Evolutionary conservation across 2,329 filamentous ascomycete genomes (phyloP).

Genomic region (Pyrenophora teres): DNA sequence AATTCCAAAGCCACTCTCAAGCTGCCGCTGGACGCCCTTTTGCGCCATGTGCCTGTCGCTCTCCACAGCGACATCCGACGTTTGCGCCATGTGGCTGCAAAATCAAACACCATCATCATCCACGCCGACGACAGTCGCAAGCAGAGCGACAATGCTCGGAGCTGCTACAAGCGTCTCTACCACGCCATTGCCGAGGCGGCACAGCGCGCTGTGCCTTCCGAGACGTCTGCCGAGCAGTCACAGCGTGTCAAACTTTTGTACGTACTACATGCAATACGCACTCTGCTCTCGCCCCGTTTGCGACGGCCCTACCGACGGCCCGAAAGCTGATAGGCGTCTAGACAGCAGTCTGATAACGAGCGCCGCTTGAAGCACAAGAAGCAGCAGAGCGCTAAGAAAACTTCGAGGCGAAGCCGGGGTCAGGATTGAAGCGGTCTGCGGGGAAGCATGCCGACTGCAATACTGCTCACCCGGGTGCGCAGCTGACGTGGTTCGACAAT

Average conservation of each 20-base stretch:
- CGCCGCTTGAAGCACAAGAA: constrained; percentile 63
- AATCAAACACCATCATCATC: constrained; percentile 61
- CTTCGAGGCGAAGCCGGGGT: constrained; percentile 52
- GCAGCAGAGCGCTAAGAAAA: constrained; percentile 65
- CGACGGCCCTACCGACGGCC: constrained; percentile 20
- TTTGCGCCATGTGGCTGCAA: constrained; percentile 61
- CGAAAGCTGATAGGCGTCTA: constrained; percentile 38
- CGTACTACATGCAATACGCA: constrained; percentile 43
- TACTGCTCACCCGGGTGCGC: constrained; percentile 8
- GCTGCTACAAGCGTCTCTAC: constrained; percentile 63
- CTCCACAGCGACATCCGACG: constrained; percentile 58
- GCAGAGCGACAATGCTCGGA: constrained; percentile 63
- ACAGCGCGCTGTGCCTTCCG: constrained; percentile 59
- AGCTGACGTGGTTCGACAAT: constrained; percentile 28
- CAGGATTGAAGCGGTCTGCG: constrained; percentile 36
- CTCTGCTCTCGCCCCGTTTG: constrained; percentile 25
- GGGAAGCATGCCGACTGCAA: constrained; percentile 13
- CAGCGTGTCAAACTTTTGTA: constrained; percentile 61
- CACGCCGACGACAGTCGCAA: constrained; percentile 68
- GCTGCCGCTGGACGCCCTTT: constrained; percentile 57
- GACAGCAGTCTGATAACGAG: constrained; percentile 63
- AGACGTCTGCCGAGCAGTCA: constrained; percentile 62
- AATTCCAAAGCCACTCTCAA: constrained; percentile 70
- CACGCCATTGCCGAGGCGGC: constrained; percentile 59
- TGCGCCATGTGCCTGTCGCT: constrained; percentile 59